These are phyloP conservation scores for Yarrowia sp. DNA, from an alignment of 805 yeast species.

Conservation along the genomic window DNA sequence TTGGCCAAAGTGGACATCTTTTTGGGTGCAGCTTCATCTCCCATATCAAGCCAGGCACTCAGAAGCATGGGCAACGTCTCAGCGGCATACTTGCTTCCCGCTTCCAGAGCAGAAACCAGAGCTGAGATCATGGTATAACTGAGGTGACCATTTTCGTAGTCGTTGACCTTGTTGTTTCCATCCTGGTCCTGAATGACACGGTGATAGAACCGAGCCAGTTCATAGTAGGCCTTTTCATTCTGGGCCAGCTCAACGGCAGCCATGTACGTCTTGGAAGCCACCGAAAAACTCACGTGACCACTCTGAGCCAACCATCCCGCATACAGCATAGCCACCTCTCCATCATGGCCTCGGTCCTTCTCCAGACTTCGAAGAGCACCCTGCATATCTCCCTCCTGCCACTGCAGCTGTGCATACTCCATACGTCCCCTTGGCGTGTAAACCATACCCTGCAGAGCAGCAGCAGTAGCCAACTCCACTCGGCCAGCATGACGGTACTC, in stretches of 20 bases:
- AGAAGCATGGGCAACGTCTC: conserved; percentile 89
- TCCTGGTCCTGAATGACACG: conserved; percentile 28
- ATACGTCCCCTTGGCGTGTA: conserved; percentile 39
- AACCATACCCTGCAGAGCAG: conserved; percentile 55
- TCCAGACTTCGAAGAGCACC: conserved; percentile 32
- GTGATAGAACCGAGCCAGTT: conserved; percentile 18
- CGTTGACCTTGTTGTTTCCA: conserved; percentile 20
- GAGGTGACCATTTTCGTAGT: conserved; percentile 42
- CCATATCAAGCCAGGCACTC: conserved; percentile 62
- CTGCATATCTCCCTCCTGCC: conserved; percentile 81
- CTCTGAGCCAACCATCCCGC: conserved; percentile 22
- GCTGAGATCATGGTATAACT: conserved; percentile 55
- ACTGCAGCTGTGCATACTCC: conserved; percentile 76
- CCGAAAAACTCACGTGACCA: conserved; percentile 15
- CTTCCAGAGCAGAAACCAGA: conserved; percentile 58
- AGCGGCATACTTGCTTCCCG: conserved; percentile 64
- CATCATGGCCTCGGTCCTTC: conserved; percentile 7
- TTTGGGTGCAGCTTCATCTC: conserved; percentile 28
- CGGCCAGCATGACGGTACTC: conserved; percentile 67
- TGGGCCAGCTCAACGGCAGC: conserved; percentile 9
- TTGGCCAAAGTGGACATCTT: conserved; percentile 10
- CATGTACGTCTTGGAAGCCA: conserved; percentile 5
- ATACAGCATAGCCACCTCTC: conserved; percentile 13
- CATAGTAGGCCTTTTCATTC: conserved; percentile 14
- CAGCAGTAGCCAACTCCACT: conserved; percentile 67